phyloP scores from a whole-genome alignment of 2,329 filamentous ascomycete genomes.

The Cercospora sp. region DNA sequence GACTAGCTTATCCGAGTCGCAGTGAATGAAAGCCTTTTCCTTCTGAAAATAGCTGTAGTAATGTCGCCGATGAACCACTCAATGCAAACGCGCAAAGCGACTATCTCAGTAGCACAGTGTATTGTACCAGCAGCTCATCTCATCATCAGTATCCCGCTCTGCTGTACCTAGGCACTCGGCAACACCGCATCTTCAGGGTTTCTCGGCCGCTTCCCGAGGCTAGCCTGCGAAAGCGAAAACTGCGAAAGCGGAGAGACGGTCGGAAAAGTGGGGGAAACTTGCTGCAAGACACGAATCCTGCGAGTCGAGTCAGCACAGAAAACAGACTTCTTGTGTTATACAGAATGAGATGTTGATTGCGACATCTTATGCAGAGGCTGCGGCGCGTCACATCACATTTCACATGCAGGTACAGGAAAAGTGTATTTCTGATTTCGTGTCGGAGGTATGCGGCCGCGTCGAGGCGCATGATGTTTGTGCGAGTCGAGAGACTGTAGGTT shows the following conservation, averaged over 20 bases:
- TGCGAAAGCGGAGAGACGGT: not conserved
- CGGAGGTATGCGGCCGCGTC: not conserved
- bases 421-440: not conserved
- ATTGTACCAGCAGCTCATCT: not conserved
- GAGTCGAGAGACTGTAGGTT: not conserved
- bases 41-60: not conserved
- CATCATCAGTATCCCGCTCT: not conserved
- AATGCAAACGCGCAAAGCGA: not conserved
- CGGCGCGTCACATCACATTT: not conserved
- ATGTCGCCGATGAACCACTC: not conserved
- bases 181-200: not conserved
- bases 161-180: not conserved
- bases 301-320: not conserved
- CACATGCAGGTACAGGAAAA: not conserved
- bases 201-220: not conserved
- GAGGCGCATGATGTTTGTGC: not conserved
- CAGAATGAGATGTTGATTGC: not conserved
- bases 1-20: not conserved
- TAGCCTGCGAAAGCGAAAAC: not conserved
- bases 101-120: not conserved
- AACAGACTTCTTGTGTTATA: not conserved
- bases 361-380: not conserved
- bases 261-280: not conserved
- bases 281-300: not conserved
- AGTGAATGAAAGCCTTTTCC: not conserved